A percentile compares a stretch with the other conserved stretches of the same genome.
These are phyloP conservation scores for Endoconidiophora polonica DNA, from an alignment of 2,329 filamentous ascomycete species.

Conservation along the genomic window DNA sequence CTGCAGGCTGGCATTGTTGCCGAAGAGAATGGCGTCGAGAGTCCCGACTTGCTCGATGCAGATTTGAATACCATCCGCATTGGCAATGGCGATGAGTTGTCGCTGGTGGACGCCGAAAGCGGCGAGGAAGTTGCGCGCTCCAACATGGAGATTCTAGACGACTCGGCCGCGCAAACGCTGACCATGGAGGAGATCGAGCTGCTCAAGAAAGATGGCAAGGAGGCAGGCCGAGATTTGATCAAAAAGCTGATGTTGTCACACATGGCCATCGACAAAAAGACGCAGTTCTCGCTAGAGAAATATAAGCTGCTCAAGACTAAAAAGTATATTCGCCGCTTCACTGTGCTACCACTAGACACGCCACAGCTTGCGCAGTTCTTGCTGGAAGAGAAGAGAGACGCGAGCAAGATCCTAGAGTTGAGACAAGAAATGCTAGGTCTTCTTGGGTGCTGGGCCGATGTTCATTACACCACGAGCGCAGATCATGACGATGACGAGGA, in stretches of 20 bases:
- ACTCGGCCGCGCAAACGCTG: constrained; percentile 55
- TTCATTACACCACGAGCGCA: constrained; percentile 46
- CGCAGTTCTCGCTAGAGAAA: constrained; percentile 80
- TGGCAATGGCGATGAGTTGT: constrained; percentile 26
- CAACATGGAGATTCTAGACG: constrained; percentile 42
- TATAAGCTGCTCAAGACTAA: constrained; percentile 88
- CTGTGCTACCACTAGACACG: constrained; percentile 68
- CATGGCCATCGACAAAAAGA: constrained; percentile 83
- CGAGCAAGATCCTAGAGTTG: constrained; percentile 67
- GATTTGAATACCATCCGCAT: constrained; percentile 27
- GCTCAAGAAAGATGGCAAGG: constrained; percentile 54
- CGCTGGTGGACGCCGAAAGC: constrained; percentile 25
- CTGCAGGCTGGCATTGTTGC: constrained; percentile 65
- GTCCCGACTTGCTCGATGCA: constrained; percentile 28
- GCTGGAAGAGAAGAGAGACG: constrained; percentile 57
- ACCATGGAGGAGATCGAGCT: constrained; percentile 61
- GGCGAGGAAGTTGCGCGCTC: constrained; percentile 34
- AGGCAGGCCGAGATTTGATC: constrained; percentile 76
- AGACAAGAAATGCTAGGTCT: constrained; percentile 70
- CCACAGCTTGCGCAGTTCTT: constrained; percentile 59
- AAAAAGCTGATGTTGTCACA: constrained; percentile 86
- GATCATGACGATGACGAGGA: constrained; percentile 16
- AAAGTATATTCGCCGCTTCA: constrained; percentile 84
- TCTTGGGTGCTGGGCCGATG: constrained; percentile 76
- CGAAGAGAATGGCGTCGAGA: constrained; percentile 23